phyloP scores from a whole-genome alignment of 768 basidiomycete species.

The Russula olivacea region DNA sequence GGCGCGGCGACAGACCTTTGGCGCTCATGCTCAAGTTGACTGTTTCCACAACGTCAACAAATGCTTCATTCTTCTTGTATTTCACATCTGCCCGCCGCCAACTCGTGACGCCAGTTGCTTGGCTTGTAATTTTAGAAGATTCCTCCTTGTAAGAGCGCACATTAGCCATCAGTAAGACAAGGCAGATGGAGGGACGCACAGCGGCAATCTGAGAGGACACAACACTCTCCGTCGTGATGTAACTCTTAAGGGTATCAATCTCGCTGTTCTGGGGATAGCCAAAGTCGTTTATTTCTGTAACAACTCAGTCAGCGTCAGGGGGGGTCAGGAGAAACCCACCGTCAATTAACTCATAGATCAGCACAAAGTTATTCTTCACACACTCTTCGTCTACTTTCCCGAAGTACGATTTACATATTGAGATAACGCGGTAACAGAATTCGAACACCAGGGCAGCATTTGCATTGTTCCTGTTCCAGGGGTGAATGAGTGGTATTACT shows the following conservation, averaged over 20 bases:
- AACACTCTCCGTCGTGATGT: constrained; percentile 96
- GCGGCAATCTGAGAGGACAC: constrained; percentile 80
- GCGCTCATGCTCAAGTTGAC: constrained; percentile 97
- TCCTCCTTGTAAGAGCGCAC: constrained; percentile 64
- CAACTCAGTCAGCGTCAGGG: constrained; percentile 4
- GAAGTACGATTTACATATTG: constrained; percentile 93
- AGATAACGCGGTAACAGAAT: constrained; percentile 94
- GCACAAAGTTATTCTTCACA: constrained; percentile 98
- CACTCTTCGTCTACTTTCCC: constrained; percentile 97
- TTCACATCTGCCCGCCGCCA: constrained; percentile 96
- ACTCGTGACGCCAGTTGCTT: constrained; percentile 94
- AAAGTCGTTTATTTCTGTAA: constrained; percentile 93
- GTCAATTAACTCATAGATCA: constrained; percentile 97
- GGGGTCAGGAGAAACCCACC: constrained; percentile 44
- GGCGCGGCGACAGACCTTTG: constrained; percentile 54
- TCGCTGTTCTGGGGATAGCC: constrained; percentile 99
- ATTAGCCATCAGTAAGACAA: background rate
- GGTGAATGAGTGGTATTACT: background rate
- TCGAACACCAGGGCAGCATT: constrained; percentile 98
- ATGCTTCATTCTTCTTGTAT: constrained; percentile 99
- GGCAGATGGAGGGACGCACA: constrained; percentile 39
- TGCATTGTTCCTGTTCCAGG: constrained; percentile 69
- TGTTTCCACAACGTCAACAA: constrained; percentile 98
- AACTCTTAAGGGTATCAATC: constrained; percentile 93
- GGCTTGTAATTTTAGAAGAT: constrained; percentile 92